Base-by-base conservation (phyloP, 2,329 filamentous ascomycete genomes). In the Westerdykella aurantiaca region DNA sequence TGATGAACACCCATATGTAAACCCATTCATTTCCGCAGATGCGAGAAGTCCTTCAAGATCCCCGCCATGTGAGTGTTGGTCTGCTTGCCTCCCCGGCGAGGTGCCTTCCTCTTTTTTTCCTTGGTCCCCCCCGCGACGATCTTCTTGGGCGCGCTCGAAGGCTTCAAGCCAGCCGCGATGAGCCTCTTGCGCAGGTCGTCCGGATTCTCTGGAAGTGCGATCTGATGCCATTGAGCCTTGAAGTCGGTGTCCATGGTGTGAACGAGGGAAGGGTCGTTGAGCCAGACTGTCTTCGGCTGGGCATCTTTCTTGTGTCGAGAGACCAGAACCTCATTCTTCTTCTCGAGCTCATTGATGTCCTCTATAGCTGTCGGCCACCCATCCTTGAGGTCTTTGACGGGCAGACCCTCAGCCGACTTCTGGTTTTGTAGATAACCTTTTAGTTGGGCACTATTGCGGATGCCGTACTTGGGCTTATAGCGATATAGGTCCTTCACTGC, bases 241-340 rank as follows among this genome's bases (percentile, higher is more conserved):
- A 97, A 96, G 65, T 95, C 88, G 7, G 79, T 71, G 61, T 96
- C 89, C 55, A 97, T 83, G 31, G 72, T 66, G 61, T 89, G 79
- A 57, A 82, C 79, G 41, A 95, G 77, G 11, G 81, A 83, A 12
- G 88, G 80, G 57, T 95, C 88, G 66, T 98, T 88, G 41, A 83
- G 78, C 88, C 90, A 97, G 42, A 98, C 83, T 72, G 85, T 87
- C 57, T 84, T 82, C 1, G 91, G 83, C 55, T 86, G 80, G 60
- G 86, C 85, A 65, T 97, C 91, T 72, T 97, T 97, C 71, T 93
- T 94, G 44, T 90, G 90, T 48, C 90, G 81, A 17, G 88, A 86
- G 5, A 96, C 88, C 31, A 97, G 76, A 37, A 97, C 76, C 66
- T 85, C 84, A 60, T 90, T 84, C 63, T 86, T 80, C 34, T 70